phyloP scores from a whole-genome alignment of 768 basidiomycete genomes.

The Floccularia luteovirens region DNA sequence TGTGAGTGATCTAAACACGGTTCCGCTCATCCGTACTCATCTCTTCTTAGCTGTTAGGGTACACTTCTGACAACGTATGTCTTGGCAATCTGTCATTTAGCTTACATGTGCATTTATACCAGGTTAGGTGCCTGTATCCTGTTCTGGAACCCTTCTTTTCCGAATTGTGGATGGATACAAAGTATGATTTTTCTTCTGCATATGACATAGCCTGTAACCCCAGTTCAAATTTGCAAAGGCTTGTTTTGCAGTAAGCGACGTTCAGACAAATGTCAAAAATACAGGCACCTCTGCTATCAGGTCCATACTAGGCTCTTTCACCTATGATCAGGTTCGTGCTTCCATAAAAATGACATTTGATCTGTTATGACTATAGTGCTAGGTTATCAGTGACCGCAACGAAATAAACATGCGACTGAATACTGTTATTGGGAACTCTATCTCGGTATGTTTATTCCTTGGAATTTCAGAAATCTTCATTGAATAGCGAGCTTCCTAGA shows the following conservation, averaged over 20 bases:
- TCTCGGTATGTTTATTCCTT: constrained; percentile 21
- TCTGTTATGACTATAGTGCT: background rate
- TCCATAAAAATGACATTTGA: background rate
- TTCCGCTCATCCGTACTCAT: background rate
- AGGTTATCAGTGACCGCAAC: constrained; percentile 51
- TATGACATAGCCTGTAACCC: background rate
- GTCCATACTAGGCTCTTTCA: constrained; percentile 44
- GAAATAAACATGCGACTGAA: constrained; percentile 40
- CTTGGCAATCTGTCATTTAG: background rate
- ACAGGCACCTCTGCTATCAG: constrained; percentile 49
- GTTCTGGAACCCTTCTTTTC: constrained; percentile 49
- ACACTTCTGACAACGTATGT: constrained; percentile 24
- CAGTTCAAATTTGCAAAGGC: constrained; percentile 17
- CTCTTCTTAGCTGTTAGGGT: constrained; percentile 18
- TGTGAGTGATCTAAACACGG: too few relatives aligned
- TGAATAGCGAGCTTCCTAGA: constrained; percentile 14
- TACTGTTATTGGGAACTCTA: constrained; percentile 40
- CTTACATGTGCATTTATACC: background rate
- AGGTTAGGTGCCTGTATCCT: constrained; percentile 37
- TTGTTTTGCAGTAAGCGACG: constrained; percentile 42
- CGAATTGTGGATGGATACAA: constrained; percentile 44
- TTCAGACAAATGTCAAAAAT: constrained; percentile 39
- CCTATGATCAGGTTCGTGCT: constrained; percentile 33
- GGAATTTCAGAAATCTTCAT: background rate
- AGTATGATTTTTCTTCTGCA: constrained; percentile 8